Conservation (phyloP, 192 early-diverging fungal genomes). For the Spizellomyces sp. region DNA sequence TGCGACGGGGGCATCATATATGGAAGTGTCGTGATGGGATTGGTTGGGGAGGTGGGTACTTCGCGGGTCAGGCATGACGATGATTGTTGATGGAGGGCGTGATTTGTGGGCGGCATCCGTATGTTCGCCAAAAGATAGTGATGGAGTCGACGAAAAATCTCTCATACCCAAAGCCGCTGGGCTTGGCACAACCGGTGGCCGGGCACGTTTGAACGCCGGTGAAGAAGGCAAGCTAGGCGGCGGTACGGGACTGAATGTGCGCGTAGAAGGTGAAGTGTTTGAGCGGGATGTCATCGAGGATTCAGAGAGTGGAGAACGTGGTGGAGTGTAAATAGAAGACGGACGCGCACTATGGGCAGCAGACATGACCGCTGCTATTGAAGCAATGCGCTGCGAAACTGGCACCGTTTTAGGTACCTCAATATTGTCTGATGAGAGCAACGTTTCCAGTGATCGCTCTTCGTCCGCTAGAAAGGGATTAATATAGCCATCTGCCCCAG, state of each 20-base stretch:
- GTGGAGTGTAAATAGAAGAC: neutral
- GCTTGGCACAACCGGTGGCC: slow-evolving; percentile 19
- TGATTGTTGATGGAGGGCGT: no score
- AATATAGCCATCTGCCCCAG: neutral
- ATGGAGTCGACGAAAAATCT: no score
- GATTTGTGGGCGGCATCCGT: no score
- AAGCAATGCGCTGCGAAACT: slow-evolving; percentile 17
- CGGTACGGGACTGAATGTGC: slow-evolving; percentile 10
- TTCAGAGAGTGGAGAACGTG: neutral
- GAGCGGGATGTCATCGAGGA: slow-evolving; percentile 1
- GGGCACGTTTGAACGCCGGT: slow-evolving; percentile 28
- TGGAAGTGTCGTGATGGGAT: no score
- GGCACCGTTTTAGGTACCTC: slow-evolving; percentile 11
- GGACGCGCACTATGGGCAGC: neutral
- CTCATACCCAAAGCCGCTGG: neutral
- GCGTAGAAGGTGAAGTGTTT: neutral
- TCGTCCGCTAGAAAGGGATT: neutral
- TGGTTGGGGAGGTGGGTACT: no score
- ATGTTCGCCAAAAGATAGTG: no score
- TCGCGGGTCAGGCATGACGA: no score
- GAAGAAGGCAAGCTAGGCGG: slow-evolving; percentile 16
- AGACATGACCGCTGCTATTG: slow-evolving; percentile 3
- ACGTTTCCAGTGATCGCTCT: no score
- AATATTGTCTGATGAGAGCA: neutral
- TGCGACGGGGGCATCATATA: no score